Evolutionary conservation across 2,329 filamentous ascomycete genomes (phyloP), one percentile per base, ranked within the genome.

Genomic region (Pseudopyricularia cyperi): DNA sequence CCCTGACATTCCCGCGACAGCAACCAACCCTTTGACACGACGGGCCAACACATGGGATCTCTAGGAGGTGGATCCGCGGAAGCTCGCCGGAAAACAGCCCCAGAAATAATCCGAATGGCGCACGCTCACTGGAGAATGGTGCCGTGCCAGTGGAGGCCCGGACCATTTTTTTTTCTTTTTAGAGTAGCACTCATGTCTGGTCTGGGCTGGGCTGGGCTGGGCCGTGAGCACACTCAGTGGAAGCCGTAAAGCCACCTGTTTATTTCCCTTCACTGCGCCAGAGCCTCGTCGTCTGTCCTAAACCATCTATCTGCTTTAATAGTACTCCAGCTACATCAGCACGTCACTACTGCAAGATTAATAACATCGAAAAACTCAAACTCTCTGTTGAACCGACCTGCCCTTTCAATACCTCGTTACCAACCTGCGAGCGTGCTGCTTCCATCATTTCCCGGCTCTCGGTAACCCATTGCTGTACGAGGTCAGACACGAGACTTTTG

Each of bases 171-270:
- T n/a, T n/a, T n/a, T n/a, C n/a, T n/a, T n/a, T n/a, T n/a, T n/a
- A n/a, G n/a, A n/a, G n/a, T n/a, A n/a, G n/a, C n/a, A n/a, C n/a
- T n/a, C n/a, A n/a, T n/a, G n/a, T n/a, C n/a, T n/a, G n/a, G n/a
- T n/a, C n/a, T n/a, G n/a, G n/a, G n/a, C n/a, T n/a, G n/a, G n/a
- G n/a, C n/a, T n/a, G n/a, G n/a, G n/a, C n/a, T n/a, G n/a, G n/a
- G n/a, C n/a, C n/a, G n/a, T n/a, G n/a, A n/a, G n/a, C n/a, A n/a
- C n/a, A n/a, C n/a, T n/a, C n/a, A n/a, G n/a, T n/a, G n/a, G n/a
- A n/a, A n/a, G 37, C 9, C 47, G 30, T 48, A 34, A 48, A 48
- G 47, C 47, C 47, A 48, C 47, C 47, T 48, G 47, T 48, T 48
- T 48, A 48, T 48, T 48, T 48, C 46, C 32, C 19, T 42, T 9